These are phyloP conservation scores for Heritiera fomes DNA, from an alignment of 345 rosid genomes.

Conservation along the genomic window DNA sequence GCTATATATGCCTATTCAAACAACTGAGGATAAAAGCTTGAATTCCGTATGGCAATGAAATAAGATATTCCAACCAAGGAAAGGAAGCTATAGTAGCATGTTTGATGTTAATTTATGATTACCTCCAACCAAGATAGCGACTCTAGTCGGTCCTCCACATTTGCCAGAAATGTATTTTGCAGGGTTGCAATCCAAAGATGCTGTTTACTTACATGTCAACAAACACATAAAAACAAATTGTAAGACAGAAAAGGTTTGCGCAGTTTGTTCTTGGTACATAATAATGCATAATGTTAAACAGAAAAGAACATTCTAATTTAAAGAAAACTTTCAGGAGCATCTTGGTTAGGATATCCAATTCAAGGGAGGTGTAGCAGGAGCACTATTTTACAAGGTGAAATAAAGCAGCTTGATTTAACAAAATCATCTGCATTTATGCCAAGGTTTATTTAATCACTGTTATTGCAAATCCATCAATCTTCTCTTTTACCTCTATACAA, in stretches of 20 bases:
- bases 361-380: no score
- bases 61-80: neutral
- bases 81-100: neutral
- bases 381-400: neutral
- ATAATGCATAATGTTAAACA: neutral
- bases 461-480: neutral
- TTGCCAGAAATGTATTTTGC: constrained; percentile 44
- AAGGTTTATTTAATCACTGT: neutral
- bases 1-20: neutral
- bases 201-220: constrained; percentile 22
- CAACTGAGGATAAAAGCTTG: neutral
- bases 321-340: neutral
- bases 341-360: neutral
- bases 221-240: neutral
- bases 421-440: neutral
- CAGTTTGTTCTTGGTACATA: neutral
- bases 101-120: constrained; percentile 13
- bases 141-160: constrained; percentile 49
- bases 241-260: neutral
- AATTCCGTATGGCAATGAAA: neutral
- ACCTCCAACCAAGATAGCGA: constrained; percentile 52
- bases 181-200: constrained; percentile 39
- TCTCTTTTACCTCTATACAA: neutral
- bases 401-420: neutral
- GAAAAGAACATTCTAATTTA: neutral